phyloP scores from a whole-genome alignment of 2,329 filamentous ascomycete genomes.

The Penicillium capsulatum region DNA sequence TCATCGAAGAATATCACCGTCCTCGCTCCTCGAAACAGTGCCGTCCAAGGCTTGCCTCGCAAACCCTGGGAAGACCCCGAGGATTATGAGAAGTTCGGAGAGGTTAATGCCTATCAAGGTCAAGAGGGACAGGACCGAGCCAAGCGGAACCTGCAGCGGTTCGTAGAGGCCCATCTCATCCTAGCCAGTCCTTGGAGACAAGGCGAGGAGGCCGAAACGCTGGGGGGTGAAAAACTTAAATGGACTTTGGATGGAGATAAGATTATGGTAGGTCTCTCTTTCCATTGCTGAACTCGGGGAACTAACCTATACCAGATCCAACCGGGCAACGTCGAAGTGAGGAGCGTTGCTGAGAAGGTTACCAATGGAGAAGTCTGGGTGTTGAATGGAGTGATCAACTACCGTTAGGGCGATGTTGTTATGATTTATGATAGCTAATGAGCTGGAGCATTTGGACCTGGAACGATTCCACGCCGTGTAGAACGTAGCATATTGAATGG shows the following conservation, averaged over 20 bases:
- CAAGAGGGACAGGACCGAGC: conserved; percentile 71
- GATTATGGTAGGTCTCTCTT: conserved; percentile 55
- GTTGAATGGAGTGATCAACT: conserved; percentile 58
- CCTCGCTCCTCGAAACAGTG: conserved; percentile 80
- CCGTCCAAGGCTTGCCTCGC: conserved; percentile 68
- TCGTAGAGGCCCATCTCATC: conserved; percentile 83
- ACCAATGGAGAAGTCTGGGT: conserved; percentile 89
- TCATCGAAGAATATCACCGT: conserved; percentile 69
- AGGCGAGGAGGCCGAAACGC: conserved; percentile 60
- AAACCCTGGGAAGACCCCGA: conserved; percentile 69
- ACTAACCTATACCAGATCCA: conserved; percentile 43
- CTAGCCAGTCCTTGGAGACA: conserved; percentile 70
- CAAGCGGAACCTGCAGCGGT: conserved; percentile 67
- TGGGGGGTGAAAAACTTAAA: conserved; percentile 70
- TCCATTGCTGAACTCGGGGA: not conserved
- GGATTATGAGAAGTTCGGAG: conserved; percentile 66
- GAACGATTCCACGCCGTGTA: no score
- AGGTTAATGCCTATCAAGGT: conserved; percentile 67
- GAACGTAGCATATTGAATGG: no score
- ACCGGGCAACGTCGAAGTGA: conserved; percentile 75
- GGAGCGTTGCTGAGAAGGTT: conserved; percentile 68
- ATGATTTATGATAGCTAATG: conserved; percentile 12
- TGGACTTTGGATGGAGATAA: conserved; percentile 68
- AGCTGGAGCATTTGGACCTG: no score
- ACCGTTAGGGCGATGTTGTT: conserved; percentile 26